These are phyloP conservation scores for Pythium phragmitis DNA, from an alignment of 352 stramenopile species.

Conservation along the genomic window DNA sequence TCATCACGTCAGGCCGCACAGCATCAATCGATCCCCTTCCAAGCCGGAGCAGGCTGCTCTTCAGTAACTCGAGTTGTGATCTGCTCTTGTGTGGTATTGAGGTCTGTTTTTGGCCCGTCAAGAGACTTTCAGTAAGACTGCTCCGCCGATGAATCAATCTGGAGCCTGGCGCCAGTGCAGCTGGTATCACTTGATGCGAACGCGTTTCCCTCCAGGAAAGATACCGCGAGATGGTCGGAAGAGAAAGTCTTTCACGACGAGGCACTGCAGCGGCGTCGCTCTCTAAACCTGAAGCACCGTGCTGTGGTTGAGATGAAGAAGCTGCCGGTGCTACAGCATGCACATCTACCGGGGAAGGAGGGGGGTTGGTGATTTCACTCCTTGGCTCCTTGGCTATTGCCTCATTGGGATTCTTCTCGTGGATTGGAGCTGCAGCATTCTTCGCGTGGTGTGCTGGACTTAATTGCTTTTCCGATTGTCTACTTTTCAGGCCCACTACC, in stretches of 20 bases:
- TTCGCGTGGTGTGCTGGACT: not conserved
- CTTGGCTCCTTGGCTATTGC: not conserved
- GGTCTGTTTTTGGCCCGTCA: not conserved
- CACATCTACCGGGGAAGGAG: not conserved
- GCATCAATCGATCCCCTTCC: conserved; percentile 22
- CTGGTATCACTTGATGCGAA: conserved; percentile 9
- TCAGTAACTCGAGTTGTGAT: conserved; percentile 20
- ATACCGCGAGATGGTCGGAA: conserved; percentile 8
- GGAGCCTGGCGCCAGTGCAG: not conserved
- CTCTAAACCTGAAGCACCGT: not conserved
- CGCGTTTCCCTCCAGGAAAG: conserved; percentile 9
- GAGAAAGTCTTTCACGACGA: not conserved
- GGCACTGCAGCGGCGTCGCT: not conserved
- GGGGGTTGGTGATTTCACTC: not conserved
- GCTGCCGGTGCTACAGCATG: conserved; percentile 22
- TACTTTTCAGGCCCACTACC: conserved; percentile 1
- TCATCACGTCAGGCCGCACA: conserved; percentile 39
- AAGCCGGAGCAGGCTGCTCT: conserved; percentile 16
- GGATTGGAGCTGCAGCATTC: not conserved
- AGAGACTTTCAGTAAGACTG: not conserved
- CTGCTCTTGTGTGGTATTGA: conserved; percentile 1
- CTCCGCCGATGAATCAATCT: not conserved
- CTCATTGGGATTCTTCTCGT: not conserved
- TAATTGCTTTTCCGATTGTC: not conserved
- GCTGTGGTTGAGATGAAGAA: not conserved